Conservation (phyloP, 345 rosid genomes). For the Populus simonii region DNA sequence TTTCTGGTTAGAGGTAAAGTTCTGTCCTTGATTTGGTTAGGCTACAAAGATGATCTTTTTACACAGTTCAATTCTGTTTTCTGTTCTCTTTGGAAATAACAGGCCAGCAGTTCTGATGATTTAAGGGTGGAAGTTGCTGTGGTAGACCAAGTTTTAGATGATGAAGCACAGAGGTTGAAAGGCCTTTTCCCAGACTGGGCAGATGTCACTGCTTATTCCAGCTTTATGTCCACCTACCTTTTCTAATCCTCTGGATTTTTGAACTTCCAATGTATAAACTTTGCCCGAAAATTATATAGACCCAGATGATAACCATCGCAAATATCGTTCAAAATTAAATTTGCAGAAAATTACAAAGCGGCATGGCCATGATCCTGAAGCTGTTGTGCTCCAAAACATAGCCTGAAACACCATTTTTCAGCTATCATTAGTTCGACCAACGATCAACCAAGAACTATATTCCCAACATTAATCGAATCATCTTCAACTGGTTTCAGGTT, state of each 20-base stretch:
- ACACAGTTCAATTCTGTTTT: background rate
- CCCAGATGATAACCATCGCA: background rate
- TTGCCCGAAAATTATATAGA: background rate
- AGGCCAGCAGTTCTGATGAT: conserved; percentile 54
- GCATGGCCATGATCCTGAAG: background rate
- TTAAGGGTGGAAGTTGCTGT: conserved; percentile 75
- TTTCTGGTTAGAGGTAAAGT: conserved; percentile 84
- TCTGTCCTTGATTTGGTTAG: background rate
- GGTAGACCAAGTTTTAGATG: conserved; percentile 68
- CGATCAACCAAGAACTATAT: background rate
- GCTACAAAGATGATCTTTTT: background rate
- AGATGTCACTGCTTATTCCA: conserved; percentile 65
- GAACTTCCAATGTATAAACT: background rate
- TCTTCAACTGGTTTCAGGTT: background rate
- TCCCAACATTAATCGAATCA: background rate
- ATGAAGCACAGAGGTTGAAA: conserved; percentile 58
- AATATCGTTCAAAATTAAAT: too few relatives aligned
- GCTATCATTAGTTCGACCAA: too few relatives aligned
- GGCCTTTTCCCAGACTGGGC: conserved; percentile 79
- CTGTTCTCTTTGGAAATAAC: conserved; percentile 5
- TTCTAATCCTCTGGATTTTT: conserved; percentile 31
- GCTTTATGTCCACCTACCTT: conserved; percentile 66
- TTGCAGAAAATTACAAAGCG: background rate
- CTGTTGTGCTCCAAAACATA: too few relatives aligned
- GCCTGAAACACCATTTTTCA: too few relatives aligned